These are phyloP conservation scores for Colletotrichum kahawae DNA, from an alignment of 2,329 filamentous ascomycete species.

Conservation along the genomic window DNA sequence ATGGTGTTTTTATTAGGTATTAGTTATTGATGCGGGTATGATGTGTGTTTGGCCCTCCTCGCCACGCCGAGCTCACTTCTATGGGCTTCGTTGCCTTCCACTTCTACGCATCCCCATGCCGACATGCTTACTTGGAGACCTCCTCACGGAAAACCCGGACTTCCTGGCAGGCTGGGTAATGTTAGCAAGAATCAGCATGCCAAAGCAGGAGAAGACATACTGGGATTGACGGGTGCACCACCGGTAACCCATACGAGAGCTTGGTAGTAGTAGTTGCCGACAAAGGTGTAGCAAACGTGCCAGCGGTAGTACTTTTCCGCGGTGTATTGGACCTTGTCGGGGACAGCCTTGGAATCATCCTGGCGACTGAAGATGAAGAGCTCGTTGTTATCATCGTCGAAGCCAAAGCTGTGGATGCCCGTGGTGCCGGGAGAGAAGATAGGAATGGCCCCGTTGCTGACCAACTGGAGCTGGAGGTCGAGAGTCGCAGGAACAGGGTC, in stretches of 20 bases:
- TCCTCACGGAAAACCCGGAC: conserved; percentile 4
- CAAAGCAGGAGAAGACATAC: background rate
- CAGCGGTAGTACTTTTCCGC: conserved; percentile 10
- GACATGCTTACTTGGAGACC: background rate
- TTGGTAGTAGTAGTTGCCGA: conserved; percentile 22
- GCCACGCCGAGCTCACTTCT: background rate
- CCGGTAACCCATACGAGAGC: conserved; percentile 16
- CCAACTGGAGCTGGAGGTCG: background rate
- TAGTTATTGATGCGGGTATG: background rate
- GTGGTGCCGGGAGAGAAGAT: conserved; percentile 8
- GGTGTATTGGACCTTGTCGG: background rate
- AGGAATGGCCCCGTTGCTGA: conserved; percentile 16
- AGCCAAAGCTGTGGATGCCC: conserved; percentile 1
- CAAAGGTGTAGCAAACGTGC: conserved; percentile 16
- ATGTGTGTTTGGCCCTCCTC: background rate
- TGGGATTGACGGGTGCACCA: conserved; percentile 13
- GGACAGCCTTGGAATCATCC: conserved; percentile 11
- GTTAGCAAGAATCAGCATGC: background rate
- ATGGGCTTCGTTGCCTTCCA: background rate
- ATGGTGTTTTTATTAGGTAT: background rate
- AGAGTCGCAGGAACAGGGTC: background rate
- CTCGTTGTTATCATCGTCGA: conserved; percentile 6
- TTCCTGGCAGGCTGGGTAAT: background rate
- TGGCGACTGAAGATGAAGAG: conserved; percentile 1
- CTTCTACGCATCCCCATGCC: background rate